Evolutionary conservation across 2,329 filamentous ascomycete species (phyloP).

Genomic region (Cordyceps fumosorosea): DNA sequence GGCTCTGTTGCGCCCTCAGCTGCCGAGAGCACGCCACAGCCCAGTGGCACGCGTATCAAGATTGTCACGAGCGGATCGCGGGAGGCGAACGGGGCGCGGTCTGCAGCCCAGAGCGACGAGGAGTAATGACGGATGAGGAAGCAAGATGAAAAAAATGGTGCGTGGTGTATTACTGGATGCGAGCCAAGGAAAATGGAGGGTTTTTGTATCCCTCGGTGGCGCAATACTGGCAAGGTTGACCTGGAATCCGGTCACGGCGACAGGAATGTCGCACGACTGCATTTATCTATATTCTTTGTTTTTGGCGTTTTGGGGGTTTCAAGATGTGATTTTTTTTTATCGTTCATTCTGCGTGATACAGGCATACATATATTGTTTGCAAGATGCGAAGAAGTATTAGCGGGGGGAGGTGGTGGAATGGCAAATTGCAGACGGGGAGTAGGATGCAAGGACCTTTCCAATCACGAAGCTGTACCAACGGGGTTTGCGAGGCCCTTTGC

Average conservation of each 20-base stretch:
- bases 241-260: conserved; percentile 1
- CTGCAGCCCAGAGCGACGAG: conserved; percentile 45
- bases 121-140: conserved; percentile 30
- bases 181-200: conserved; percentile 12
- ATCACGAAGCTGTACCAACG: conserved; percentile 1
- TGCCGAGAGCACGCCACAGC: conserved; percentile 58
- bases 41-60: conserved; percentile 61
- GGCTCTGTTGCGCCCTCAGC: conserved; percentile 44
- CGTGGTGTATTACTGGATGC: conserved; percentile 11
- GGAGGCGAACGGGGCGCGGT: conserved; percentile 33
- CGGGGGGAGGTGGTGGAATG: background rate
- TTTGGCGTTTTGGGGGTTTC: conserved; percentile 19
- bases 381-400: background rate
- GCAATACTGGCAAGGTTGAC: conserved; percentile 13
- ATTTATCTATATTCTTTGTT: conserved; percentile 18
- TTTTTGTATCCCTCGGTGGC: conserved; percentile 7
- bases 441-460: conserved; percentile 1
- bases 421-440: conserved; percentile 2
- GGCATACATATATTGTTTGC: background rate
- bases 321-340: conserved; percentile 1
- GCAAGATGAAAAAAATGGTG: conserved; percentile 13
- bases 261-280: background rate
- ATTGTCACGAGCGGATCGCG: conserved; percentile 44
- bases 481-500: background rate
- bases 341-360: background rate